Conservation (phyloP, 2,329 filamentous ascomycete species). For the Ophiosphaerella korrae region DNA sequence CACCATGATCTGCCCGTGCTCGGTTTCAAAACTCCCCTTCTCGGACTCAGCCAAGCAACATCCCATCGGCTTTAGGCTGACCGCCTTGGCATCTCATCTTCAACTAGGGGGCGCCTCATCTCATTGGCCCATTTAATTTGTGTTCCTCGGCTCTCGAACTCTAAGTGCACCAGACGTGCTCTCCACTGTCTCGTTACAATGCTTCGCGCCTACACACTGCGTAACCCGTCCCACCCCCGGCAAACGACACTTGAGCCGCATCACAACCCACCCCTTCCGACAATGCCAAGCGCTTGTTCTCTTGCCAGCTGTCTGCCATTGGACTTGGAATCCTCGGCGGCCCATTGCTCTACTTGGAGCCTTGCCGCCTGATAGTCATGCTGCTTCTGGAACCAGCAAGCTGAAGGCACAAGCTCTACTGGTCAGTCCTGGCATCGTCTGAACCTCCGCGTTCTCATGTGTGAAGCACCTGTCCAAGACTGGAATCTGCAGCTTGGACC, state of each 20-base stretch:
- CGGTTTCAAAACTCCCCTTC: conserved; percentile 29
- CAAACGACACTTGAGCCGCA: conserved; percentile 41
- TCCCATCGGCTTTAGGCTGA: conserved; percentile 23
- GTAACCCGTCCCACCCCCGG: conserved; percentile 23
- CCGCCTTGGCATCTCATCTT: conserved; percentile 38
- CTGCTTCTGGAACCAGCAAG: conserved; percentile 22
- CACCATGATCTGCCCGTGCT: conserved; percentile 6
- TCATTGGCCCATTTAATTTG: conserved; percentile 36
- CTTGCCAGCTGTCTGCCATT: conserved; percentile 28
- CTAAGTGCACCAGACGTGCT: conserved; percentile 34
- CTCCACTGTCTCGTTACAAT: conserved; percentile 26
- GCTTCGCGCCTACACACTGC: conserved; percentile 20
- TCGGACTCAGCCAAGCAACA: conserved; percentile 20
- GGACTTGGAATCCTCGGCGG: conserved; percentile 23
- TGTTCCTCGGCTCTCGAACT: conserved; percentile 33
- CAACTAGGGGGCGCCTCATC: conserved; percentile 12
- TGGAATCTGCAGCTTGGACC: conserved; percentile 37
- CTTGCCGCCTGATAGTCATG: conserved; percentile 34
- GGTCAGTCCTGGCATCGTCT: conserved; percentile 38
- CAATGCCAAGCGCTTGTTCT: conserved; percentile 20
- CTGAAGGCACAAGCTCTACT: conserved; percentile 23
- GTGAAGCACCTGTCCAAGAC: conserved; percentile 32
- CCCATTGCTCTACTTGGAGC: conserved; percentile 19
- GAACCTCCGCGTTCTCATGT: conserved; percentile 36
- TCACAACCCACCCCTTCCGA: conserved; percentile 19